phyloP scores from a whole-genome alignment of 148 eudicot species.

The Cornus suecica region DNA sequence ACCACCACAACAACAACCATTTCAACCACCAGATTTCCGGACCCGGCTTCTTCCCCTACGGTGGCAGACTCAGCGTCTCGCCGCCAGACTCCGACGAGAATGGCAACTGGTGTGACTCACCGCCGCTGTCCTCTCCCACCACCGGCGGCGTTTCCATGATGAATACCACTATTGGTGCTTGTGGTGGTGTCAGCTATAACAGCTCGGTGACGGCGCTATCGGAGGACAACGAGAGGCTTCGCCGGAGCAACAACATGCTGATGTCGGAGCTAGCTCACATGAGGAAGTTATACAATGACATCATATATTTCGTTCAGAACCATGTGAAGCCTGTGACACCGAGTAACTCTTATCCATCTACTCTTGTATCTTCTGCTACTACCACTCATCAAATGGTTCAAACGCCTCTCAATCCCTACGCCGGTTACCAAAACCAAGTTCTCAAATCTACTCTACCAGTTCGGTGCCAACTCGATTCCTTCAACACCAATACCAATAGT shows the following conservation, averaged over 20 bases:
- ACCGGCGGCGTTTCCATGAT: conserved; percentile 8
- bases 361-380: conserved; percentile 6
- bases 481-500: conserved; percentile 10
- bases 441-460: too few relatives aligned
- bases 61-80: conserved; percentile 46
- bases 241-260: conserved; percentile 64
- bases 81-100: conserved; percentile 63
- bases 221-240: conserved; percentile 72
- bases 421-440: conserved; percentile 34
- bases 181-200: neutral
- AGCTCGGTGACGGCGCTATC: conserved; percentile 50
- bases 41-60: conserved; percentile 37
- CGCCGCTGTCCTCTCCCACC: conserved; percentile 25
- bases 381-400: conserved; percentile 9
- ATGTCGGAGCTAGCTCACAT: conserved; percentile 82
- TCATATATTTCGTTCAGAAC: conserved; percentile 83
- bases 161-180: neutral
- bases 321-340: conserved; percentile 79
- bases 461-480: neutral
- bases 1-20: conserved; percentile 34
- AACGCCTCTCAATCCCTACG: conserved; percentile 20
- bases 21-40: conserved; percentile 14
- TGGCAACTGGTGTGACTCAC: conserved; percentile 34
- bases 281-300: conserved; percentile 83
- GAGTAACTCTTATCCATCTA: conserved; percentile 22